phyloP scores from a whole-genome alignment of 2,329 filamentous ascomycete species.

The Colletotrichum viniferum region DNA sequence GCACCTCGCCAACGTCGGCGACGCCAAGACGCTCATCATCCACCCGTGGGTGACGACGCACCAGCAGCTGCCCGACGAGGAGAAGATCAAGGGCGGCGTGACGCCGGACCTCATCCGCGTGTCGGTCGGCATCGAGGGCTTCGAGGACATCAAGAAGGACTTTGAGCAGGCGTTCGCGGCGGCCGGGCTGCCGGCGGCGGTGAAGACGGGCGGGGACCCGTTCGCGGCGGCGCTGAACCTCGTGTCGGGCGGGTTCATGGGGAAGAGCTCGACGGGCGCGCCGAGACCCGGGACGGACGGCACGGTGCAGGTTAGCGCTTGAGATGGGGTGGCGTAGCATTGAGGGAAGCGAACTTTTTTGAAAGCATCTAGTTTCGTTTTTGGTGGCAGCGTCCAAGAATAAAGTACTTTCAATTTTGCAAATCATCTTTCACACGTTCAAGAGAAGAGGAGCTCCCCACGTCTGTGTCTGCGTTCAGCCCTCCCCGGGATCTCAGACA shows the following conservation, averaged over 20 bases:
- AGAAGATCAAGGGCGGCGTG: constrained; percentile 68
- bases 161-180: constrained; percentile 62
- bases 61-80: constrained; percentile 70
- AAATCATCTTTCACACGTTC: no score
- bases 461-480: background rate
- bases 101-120: constrained; percentile 43
- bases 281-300: constrained; percentile 15
- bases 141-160: constrained; percentile 74
- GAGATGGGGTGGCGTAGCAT: background rate
- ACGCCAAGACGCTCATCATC: constrained; percentile 74
- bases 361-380: background rate
- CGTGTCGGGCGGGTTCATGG: constrained; percentile 18
- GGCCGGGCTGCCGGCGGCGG: constrained; percentile 4
- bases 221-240: constrained; percentile 3
- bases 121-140: constrained; percentile 62
- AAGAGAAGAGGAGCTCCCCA: background rate
- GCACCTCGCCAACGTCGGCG: constrained; percentile 76
- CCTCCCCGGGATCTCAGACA: background rate
- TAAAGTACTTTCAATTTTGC: background rate
- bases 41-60: constrained; percentile 78
- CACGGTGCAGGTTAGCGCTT: background rate
- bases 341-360: background rate
- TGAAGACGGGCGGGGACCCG: constrained; percentile 8
- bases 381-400: background rate
- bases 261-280: constrained; percentile 9